A percentile compares a stretch with the other conserved stretches of the same genome.
Evolutionary conservation across 805 yeast genomes (phyloP).

Genomic region (Teunomyces lycoperdinae): DNA sequence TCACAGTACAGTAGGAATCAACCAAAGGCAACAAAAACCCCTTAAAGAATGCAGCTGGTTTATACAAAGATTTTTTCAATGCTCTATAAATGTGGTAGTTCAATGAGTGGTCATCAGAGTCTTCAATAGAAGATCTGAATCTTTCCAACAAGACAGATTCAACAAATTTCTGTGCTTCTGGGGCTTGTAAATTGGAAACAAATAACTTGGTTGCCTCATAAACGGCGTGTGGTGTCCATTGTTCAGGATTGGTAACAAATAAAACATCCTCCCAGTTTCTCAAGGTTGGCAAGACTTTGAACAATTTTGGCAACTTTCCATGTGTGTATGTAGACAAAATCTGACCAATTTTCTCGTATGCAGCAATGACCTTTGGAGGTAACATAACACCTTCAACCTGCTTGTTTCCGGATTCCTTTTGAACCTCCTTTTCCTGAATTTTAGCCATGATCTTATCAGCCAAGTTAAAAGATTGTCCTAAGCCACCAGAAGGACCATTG

Average conservation of each 20-base stretch:
- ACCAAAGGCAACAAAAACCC: slow-evolving; percentile 92
- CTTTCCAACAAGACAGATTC: slow-evolving; percentile 65
- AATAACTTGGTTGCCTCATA: slow-evolving; percentile 94
- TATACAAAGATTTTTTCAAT: slow-evolving; percentile 86
- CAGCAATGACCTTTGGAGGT: slow-evolving; percentile 95
- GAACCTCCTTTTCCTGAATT: slow-evolving; percentile 66
- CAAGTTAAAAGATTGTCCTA: slow-evolving; percentile 56
- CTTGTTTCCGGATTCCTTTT: slow-evolving; percentile 26
- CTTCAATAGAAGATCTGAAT: slow-evolving; percentile 69
- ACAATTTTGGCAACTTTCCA: slow-evolving; percentile 94
- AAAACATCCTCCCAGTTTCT: slow-evolving; percentile 95
- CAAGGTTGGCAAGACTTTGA: slow-evolving; percentile 89
- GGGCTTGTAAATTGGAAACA: slow-evolving; percentile 83
- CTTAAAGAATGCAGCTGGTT: slow-evolving; percentile 96
- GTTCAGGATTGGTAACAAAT: slow-evolving; percentile 86
- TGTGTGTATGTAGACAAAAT: slow-evolving; percentile 86
- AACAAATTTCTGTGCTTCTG: slow-evolving; percentile 84
- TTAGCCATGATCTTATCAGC: slow-evolving; percentile 95
- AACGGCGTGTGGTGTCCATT: slow-evolving; percentile 93
- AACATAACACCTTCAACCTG: slow-evolving; percentile 73
- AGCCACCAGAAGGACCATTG: slow-evolving; percentile 24
- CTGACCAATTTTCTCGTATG: slow-evolving; percentile 88
- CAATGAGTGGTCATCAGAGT: slow-evolving; percentile 69
- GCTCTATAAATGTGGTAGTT: slow-evolving; percentile 94
- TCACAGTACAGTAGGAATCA: slow-evolving; percentile 81